These are phyloP conservation scores for Cordyceps javanica DNA, from an alignment of 2,329 filamentous ascomycete genomes.

Conservation along the genomic window DNA sequence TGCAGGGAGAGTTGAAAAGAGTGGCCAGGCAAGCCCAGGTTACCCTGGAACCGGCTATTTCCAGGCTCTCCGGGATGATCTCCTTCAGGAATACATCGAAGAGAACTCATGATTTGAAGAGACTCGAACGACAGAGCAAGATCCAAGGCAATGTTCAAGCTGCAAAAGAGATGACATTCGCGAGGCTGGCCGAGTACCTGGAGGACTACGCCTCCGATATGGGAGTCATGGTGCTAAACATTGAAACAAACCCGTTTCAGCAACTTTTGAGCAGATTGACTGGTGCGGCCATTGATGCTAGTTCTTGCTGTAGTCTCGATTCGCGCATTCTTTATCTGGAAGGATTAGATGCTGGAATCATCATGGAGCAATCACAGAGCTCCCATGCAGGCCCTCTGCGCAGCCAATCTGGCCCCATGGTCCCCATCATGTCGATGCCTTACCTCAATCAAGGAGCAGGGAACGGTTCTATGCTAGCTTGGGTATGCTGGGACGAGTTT, in stretches of 20 bases:
- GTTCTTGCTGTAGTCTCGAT: slow-evolving; percentile 15
- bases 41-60: slow-evolving; percentile 13
- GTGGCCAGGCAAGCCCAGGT: slow-evolving; percentile 8
- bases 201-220: slow-evolving; percentile 15
- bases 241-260: slow-evolving; percentile 13
- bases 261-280: slow-evolving; percentile 13
- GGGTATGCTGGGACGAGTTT: slow-evolving; percentile 18
- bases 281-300: slow-evolving; percentile 7
- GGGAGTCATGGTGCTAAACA: slow-evolving; percentile 18
- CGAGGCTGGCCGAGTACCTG: slow-evolving; percentile 15
- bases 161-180: slow-evolving; percentile 16
- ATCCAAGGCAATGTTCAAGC: slow-evolving; percentile 17
- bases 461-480: slow-evolving; percentile 15
- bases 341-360: slow-evolving; percentile 16
- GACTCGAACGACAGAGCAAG: slow-evolving; percentile 14
- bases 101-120: slow-evolving; percentile 17
- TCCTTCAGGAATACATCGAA: slow-evolving; percentile 16
- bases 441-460: slow-evolving; percentile 13
- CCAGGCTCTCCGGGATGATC: slow-evolving; percentile 14
- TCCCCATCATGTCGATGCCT: slow-evolving; percentile 16
- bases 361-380: slow-evolving; percentile 16
- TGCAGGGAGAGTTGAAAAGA: slow-evolving; percentile 14
- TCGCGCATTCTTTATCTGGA: slow-evolving; percentile 16
- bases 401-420: slow-evolving; percentile 12
- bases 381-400: slow-evolving; percentile 14